Evolutionary conservation across 495 filamentous ascomycete genomes (phyloP), one percentile per base, ranked within the genome.

Genomic region (Jackrogersella minutella): DNA sequence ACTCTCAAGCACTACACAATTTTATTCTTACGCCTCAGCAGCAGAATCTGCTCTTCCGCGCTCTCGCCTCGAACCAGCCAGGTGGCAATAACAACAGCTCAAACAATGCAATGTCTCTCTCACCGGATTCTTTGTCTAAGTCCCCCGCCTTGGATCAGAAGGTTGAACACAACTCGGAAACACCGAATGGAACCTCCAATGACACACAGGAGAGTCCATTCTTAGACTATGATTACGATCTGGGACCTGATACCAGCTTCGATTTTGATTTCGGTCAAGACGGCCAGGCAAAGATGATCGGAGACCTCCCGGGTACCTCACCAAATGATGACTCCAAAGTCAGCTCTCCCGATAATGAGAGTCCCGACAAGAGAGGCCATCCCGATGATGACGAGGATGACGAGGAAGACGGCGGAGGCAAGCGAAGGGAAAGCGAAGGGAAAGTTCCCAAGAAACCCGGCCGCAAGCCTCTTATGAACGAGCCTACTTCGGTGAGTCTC

Each of bases 381-480:
- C 88, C 87, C 1, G 86, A 83, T 14, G 84, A 86, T 26, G 84
- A 90, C 8, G 86, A 88, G 31, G 90, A 90, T 17, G 90, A 85
- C 8, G 89, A 90, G 5, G 79, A 68, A 40, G 84, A 76, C 16
- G 72, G 82, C 30, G 87, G 87, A 6, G 89, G 88, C 61, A 97
- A 97, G 80, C 82, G 92, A 44, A 81, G 91, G 65, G 93, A 97
- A 75, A 85, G 88, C 54, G 88, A 90, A 63, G 91, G 90, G 57
- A 87, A 85, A 74, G 78, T 84, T 55, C 87, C 91, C 7, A 98
- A 97, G 85, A 99, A 97, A 76, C 96, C 96, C 2, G 95, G 95
- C 39, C 86, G 95, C 59, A 99, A 99, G 83, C 95, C 93, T 16
- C 80, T 99, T 71, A 98, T 91, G 46, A 93, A 91, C 34, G 95